Percentiles rank a stretch among this genome's conserved stretches.
Evolutionary conservation across 163 green algal genomes (phyloP).

Genomic region (Smithsoniella earleae): DNA sequence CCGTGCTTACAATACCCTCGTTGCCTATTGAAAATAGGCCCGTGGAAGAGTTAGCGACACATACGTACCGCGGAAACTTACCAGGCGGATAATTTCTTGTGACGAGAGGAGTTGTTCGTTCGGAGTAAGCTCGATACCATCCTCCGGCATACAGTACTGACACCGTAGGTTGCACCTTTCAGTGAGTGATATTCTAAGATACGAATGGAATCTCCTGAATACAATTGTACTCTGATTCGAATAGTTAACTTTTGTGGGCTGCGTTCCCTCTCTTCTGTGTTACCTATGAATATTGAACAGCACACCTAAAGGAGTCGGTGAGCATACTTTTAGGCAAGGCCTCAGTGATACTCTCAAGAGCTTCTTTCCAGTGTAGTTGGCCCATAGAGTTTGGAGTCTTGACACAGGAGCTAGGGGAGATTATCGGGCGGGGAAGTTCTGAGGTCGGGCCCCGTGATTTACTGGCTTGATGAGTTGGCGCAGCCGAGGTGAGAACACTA

Average conservation of each 20-base stretch:
- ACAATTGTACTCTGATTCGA: constrained; percentile 4
- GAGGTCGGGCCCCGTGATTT: too few relatives aligned
- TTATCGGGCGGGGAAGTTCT: too few relatives aligned
- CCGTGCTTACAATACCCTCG: too few relatives aligned
- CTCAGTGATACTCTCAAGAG: background rate
- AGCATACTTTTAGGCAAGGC: background rate
- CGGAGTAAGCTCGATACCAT: constrained; percentile 83
- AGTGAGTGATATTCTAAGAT: constrained; percentile 93
- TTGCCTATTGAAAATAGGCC: too few relatives aligned
- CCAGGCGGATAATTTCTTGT: constrained; percentile 67
- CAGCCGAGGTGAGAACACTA: too few relatives aligned
- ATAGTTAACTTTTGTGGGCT: background rate
- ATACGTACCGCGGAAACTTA: constrained; percentile 34
- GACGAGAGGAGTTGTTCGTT: constrained; percentile 58
- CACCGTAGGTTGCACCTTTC: constrained; percentile 98
- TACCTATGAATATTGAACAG: background rate
- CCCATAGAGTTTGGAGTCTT: background rate
- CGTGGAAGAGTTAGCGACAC: too few relatives aligned
- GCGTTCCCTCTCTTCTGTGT: too few relatives aligned
- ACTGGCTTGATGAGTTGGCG: too few relatives aligned
- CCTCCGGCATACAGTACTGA: constrained; percentile 97
- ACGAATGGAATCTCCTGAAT: constrained; percentile 79
- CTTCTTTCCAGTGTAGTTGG: background rate
- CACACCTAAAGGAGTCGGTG: background rate
- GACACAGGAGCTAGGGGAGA: too few relatives aligned